Conservation (phyloP, 2,329 filamentous ascomycete genomes). For the Epichloe scottii region DNA sequence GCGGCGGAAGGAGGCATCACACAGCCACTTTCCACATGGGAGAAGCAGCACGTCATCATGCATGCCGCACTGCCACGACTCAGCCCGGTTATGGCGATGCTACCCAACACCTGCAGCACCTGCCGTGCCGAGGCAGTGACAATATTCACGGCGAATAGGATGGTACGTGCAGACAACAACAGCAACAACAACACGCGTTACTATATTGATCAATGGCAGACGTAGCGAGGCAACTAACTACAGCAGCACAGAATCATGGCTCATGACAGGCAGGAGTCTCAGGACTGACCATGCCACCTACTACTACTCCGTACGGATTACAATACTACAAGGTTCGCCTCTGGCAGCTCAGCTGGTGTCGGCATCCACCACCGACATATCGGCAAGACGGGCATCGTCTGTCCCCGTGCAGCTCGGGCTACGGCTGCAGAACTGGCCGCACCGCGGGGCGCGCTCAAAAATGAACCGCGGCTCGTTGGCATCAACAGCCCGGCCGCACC, state of each 20-base stretch:
- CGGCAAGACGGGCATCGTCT: conserved; percentile 4
- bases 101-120: too few species aligned
- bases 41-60: too few species aligned
- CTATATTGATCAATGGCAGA: not conserved
- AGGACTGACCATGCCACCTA: not conserved
- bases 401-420: conserved; percentile 4
- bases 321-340: not conserved
- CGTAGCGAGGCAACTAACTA: too few species aligned
- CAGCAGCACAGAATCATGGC: not conserved
- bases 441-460: conserved; percentile 5
- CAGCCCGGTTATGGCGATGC: too few species aligned
- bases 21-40: too few species aligned
- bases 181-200: too few species aligned
- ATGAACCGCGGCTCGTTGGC: conserved; percentile 1
- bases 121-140: too few species aligned
- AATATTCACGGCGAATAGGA: too few species aligned
- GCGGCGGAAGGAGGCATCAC: too few species aligned
- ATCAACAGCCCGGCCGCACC: not conserved
- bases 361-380: conserved; percentile 3
- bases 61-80: too few species aligned
- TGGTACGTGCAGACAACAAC: too few species aligned
- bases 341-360: conserved; percentile 6
- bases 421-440: conserved; percentile 7
- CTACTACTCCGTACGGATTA: too few species aligned
- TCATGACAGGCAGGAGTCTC: not conserved